Base-by-base conservation (phyloP, 1,284 basidiomycete genomes). In the Ustilago tritici region DNA sequence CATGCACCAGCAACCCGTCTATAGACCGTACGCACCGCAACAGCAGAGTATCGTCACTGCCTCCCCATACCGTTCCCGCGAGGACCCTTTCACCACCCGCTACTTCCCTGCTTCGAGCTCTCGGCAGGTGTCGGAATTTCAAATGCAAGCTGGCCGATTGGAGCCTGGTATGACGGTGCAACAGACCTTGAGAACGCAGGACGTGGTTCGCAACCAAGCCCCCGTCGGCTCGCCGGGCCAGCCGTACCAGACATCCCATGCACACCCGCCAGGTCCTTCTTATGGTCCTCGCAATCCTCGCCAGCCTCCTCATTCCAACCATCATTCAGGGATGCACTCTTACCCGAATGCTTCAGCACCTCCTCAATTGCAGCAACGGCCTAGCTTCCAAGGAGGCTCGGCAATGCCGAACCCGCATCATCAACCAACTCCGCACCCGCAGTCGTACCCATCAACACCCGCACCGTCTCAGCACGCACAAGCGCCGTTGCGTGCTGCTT, bases 161-260 rank as follows among this genome's bases (percentile, higher is more conserved):
- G 76, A 78, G 59, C 83, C 83, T 0, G 83, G 83, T 31, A 84
- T 82, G 82, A 84, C 82, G 14, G 79, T 84, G 17, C 83, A 83
- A 56, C 76, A 83, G 61, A 68, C 79, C 36, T 52, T 84, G 55
- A 56, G 74, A 50, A 61, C 70, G 12, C 83, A 83, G 49, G 79
- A 83, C 55, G 61, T 56, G 31, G 56, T 84, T 36, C 62, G 74
- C 36, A 56, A 54, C 40, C 43, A 60, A 11, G 17, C 61, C 10
- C 41, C 69, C 1, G 46, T 55, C 4, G 57, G 57, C 17, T 61
- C 66, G 2, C 70, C 58, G 1, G 61, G 65, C 17, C 62, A 67
- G 43, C 38, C 65, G 7, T 69, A 71, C 19, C 61, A 47, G 31
- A 40, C 47, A 5, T 38, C 36, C 2, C 69, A 71, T 15, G 57